Conservation (phyloP, 208 protist species). For the Leishmania turanica region DNA sequence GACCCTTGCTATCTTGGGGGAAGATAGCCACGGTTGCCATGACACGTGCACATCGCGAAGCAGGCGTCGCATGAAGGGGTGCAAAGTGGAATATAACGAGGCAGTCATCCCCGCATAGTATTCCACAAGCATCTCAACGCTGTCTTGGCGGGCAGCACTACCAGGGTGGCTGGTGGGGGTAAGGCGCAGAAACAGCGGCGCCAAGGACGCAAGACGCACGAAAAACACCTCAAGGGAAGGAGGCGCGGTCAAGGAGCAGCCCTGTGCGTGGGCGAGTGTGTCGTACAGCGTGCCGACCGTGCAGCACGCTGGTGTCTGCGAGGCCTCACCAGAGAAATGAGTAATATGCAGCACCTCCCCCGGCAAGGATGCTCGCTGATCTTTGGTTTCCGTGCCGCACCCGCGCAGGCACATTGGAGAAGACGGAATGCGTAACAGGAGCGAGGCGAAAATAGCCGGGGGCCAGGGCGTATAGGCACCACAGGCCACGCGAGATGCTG, state of each 20-base stretch:
- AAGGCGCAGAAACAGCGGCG: conserved; percentile 13
- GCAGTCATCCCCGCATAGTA: neutral
- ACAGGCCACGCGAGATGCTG: neutral
- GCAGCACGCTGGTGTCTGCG: neutral
- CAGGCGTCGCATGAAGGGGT: conserved; percentile 5
- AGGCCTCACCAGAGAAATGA: neutral
- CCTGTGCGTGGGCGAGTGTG: neutral
- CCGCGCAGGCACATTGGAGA: neutral
- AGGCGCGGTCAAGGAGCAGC: neutral
- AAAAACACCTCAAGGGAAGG: neutral
- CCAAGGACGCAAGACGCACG: neutral
- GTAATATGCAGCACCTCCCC: neutral
- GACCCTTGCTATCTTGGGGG: neutral
- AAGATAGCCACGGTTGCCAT: conserved; percentile 25
- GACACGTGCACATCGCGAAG: conserved; percentile 15
- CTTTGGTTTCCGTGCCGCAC: neutral
- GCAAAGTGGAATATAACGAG: neutral
- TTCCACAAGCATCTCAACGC: neutral
- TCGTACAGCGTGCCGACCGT: conserved; percentile 1
- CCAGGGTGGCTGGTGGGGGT: neutral
- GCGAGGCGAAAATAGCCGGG: neutral
- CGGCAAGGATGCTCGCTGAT: too few species aligned
- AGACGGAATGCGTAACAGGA: conserved; percentile 12
- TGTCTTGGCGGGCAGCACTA: neutral
- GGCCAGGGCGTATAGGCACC: neutral